Evolutionary conservation across 352 stramenopile species (phyloP), one percentile per base, ranked within the genome.

Genomic region (Sclerospora graminicola): DNA sequence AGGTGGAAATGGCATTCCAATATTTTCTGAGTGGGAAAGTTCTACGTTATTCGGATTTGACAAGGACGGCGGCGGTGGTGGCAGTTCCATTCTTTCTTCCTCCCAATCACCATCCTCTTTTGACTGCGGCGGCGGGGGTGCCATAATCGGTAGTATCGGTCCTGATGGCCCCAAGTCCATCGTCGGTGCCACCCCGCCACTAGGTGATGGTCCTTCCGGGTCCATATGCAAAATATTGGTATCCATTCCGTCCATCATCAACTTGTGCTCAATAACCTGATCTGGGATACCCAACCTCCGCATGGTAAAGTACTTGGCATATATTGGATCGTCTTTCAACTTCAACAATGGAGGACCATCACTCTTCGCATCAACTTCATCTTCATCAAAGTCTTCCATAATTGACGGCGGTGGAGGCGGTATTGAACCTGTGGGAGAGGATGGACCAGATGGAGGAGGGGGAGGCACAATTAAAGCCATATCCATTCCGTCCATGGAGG

Each of bases 241-340:
- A 41, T 88, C 66, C 47, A 91, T 64, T 28, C 72, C 80, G 33
- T 89, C 80, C 58, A 91, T 82, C 50, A 78, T 31, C 32, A 91
- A 69, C 40, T 91, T 91, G 16, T 91, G 76, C 32, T 73, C 55
- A 30, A 91, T 88, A 14, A 83, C 73, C 8, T 65, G 68, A 5
- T 84, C 69, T 5, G 80, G 76, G 41, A 89, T 82, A 1, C 77
- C 74, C 32, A 91, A 47, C 23, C 75, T 55, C 15, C 68, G 61
- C 80, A 91, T 91, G 4, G 74, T 87, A 51, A 91, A 91, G 48
- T 88, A 91, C 69, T 84, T 89, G 45, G 75, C 77, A 37, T 85
- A 91, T 8, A 74, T 30, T 8, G 76, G 76, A 32, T 91, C 80
- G 41, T 91, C 74, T 49, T 91, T 91, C 40, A 91, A 60, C 49